Conservation (phyloP, 352 stramenopile species). For the Globisporangium canariense region DNA sequence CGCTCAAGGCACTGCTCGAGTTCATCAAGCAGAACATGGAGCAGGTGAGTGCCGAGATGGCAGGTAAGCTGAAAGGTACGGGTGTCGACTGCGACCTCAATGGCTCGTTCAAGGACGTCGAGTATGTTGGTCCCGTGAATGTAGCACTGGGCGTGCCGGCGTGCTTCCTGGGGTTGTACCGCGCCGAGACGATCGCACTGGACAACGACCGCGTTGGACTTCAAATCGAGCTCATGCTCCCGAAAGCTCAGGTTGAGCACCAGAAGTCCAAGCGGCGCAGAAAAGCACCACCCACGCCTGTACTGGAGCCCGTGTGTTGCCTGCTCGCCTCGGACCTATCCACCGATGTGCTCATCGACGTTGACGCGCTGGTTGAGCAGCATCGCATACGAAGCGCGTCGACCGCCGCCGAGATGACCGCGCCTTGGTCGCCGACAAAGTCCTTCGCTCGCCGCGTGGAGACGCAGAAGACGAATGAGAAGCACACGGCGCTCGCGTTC, state of each 20-base stretch:
- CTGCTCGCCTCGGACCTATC: conserved; percentile 48
- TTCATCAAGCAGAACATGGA: conserved; percentile 60
- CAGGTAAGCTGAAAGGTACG: conserved; percentile 43
- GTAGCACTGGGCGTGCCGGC: conserved; percentile 42
- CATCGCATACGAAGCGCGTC: conserved; percentile 35
- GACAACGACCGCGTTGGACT: conserved; percentile 39
- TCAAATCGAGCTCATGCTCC: conserved; percentile 56
- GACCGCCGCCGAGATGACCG: conserved; percentile 26
- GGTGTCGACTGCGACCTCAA: conserved; percentile 49
- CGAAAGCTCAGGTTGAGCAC: conserved; percentile 8
- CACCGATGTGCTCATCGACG: conserved; percentile 51
- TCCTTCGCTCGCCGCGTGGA: conserved; percentile 31
- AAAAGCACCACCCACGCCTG: conserved; percentile 8
- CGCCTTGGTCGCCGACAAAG: conserved; percentile 32
- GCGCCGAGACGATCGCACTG: conserved; percentile 44
- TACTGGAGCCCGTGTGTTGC: conserved; percentile 30
- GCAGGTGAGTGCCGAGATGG: conserved; percentile 45
- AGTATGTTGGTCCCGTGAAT: conserved; percentile 51
- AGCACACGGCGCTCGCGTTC: conserved; percentile 31
- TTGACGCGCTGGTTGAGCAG: conserved; percentile 49
- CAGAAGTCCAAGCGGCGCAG: conserved; percentile 7
- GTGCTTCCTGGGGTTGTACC: conserved; percentile 58
- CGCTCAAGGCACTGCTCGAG: conserved; percentile 47
- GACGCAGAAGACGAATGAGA: conserved; percentile 25
- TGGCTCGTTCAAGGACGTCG: conserved; percentile 59